phyloP scores from a whole-genome alignment of 2,329 filamentous ascomycete genomes.

The Dothistroma pini region DNA sequence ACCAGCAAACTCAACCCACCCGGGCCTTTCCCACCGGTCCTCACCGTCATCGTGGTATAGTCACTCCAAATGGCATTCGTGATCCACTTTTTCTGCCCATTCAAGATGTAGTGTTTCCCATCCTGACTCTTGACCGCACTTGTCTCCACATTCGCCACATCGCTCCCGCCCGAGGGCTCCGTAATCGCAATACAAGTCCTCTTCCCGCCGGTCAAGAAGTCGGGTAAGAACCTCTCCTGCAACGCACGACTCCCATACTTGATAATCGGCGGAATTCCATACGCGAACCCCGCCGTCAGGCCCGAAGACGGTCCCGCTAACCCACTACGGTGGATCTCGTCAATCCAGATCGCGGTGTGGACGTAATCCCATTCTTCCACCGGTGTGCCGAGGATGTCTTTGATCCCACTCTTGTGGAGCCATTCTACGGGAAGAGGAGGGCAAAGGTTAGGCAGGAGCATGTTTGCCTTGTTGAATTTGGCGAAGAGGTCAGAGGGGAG shows the following conservation, averaged over 20 bases:
- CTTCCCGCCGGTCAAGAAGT: constrained; percentile 62
- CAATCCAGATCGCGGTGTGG: constrained; percentile 64
- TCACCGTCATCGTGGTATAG: constrained; percentile 64
- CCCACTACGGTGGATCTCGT: constrained; percentile 67
- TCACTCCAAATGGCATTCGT: constrained; percentile 69
- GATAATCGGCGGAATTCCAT: constrained; percentile 66
- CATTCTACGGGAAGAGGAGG: constrained; percentile 65
- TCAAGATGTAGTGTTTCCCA: constrained; percentile 66
- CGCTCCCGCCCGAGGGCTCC: constrained; percentile 67
- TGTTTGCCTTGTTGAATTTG: constrained; percentile 61
- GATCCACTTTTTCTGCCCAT: constrained; percentile 76
- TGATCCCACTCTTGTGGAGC: constrained; percentile 62
- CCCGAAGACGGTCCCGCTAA: constrained; percentile 59
- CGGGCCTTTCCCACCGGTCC: constrained; percentile 40
- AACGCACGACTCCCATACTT: constrained; percentile 61
- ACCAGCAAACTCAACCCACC: constrained; percentile 39
- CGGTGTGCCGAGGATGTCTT: constrained; percentile 62
- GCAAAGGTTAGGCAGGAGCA: constrained; percentile 66
- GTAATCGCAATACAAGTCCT: constrained; percentile 73
- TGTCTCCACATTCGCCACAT: constrained; percentile 69
- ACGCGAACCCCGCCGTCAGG: constrained; percentile 66
- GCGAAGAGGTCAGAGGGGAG: constrained; percentile 58
- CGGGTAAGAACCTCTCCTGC: constrained; percentile 63
- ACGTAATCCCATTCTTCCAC: constrained; percentile 71
- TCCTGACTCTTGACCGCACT: constrained; percentile 60